Evolutionary conservation across 179 eudicot genomes (phyloP).

Genomic region (Vitellaria paradoxa): DNA sequence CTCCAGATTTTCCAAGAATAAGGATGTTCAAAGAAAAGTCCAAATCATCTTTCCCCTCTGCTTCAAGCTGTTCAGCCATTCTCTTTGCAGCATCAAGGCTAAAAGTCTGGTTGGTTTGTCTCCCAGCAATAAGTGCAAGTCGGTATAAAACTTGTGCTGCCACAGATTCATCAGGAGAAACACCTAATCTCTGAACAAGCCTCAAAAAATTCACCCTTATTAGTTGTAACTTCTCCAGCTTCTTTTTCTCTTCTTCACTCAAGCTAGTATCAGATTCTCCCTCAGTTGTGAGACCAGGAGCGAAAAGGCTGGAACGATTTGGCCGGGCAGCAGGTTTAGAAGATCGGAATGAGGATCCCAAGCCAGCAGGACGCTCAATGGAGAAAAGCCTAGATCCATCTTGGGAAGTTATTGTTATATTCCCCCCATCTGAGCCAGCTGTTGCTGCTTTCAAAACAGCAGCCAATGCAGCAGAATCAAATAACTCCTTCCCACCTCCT

Average conservation of each 20-base stretch:
- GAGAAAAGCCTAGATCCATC: conserved; percentile 91
- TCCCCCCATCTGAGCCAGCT: conserved; percentile 56
- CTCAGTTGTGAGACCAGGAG: conserved; percentile 35
- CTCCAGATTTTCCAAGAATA: conserved; percentile 88
- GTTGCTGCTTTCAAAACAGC: conserved; percentile 90
- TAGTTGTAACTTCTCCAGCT: conserved; percentile 64
- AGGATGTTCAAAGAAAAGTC: conserved; percentile 70
- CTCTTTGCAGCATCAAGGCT: conserved; percentile 75
- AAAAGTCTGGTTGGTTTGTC: conserved; percentile 54
- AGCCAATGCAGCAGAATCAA: conserved; percentile 91
- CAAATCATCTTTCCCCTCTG: conserved; percentile 59
- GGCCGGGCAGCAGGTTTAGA: conserved; percentile 48
- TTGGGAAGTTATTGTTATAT: conserved; percentile 69
- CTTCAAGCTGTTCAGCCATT: conserved; percentile 63
- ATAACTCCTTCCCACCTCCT: conserved; percentile 73
- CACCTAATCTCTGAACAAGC: conserved; percentile 75
- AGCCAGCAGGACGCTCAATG: conserved; percentile 94
- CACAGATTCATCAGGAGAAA: conserved; percentile 69
- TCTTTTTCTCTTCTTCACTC: conserved; percentile 79
- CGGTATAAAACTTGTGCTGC: conserved; percentile 82
- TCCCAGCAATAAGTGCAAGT: conserved; percentile 68
- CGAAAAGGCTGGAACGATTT: conserved; percentile 45
- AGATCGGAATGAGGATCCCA: conserved; percentile 72
- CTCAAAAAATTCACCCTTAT: conserved; percentile 85
- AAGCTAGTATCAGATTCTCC: conserved; percentile 52